Evolutionary conservation across 2,329 filamentous ascomycete species (phyloP).

Genomic region (Allantophomopsis cytisporea): DNA sequence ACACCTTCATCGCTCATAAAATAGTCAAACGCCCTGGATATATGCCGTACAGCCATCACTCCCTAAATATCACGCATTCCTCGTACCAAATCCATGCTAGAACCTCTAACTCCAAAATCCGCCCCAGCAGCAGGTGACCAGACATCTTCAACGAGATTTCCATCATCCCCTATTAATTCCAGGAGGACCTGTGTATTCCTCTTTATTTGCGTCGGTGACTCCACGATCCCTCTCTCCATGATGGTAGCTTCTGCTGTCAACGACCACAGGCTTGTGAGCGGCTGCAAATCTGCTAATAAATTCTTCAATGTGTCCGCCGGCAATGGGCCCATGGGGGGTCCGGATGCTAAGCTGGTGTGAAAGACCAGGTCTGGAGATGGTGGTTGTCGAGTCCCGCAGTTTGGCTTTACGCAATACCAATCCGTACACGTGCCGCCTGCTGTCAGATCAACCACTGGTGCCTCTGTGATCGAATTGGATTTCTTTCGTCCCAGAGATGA

Average conservation of each 20-base stretch:
- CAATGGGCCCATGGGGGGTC: slow-evolving; percentile 47
- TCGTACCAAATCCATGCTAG: neutral
- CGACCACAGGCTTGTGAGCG: slow-evolving; percentile 47
- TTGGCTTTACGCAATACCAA: slow-evolving; percentile 20
- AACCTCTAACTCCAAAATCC: neutral
- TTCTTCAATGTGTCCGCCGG: slow-evolving; percentile 33
- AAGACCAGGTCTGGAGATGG: slow-evolving; percentile 32
- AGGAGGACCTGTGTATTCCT: slow-evolving; percentile 48
- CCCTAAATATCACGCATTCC: neutral
- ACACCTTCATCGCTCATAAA: no score
- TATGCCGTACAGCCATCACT: neutral
- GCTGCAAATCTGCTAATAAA: slow-evolving; percentile 40
- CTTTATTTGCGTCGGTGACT: slow-evolving; percentile 44
- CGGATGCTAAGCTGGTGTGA: slow-evolving; percentile 42
- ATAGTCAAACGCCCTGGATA: no score
- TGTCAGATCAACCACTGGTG: slow-evolving; percentile 9
- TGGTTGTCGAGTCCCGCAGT: slow-evolving; percentile 11
- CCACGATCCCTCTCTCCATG: slow-evolving; percentile 42
- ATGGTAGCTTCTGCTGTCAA: slow-evolving; percentile 49
- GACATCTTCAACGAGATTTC: slow-evolving; percentile 42
- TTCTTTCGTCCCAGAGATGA: slow-evolving; percentile 42
- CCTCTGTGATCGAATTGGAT: slow-evolving; percentile 17
- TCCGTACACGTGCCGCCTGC: slow-evolving; percentile 13
- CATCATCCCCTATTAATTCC: slow-evolving; percentile 50
- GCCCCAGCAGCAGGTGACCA: slow-evolving; percentile 23